Evolutionary conservation across 164 flowering plant species (phyloP).

Genomic region (Dillenia turbinata): DNA sequence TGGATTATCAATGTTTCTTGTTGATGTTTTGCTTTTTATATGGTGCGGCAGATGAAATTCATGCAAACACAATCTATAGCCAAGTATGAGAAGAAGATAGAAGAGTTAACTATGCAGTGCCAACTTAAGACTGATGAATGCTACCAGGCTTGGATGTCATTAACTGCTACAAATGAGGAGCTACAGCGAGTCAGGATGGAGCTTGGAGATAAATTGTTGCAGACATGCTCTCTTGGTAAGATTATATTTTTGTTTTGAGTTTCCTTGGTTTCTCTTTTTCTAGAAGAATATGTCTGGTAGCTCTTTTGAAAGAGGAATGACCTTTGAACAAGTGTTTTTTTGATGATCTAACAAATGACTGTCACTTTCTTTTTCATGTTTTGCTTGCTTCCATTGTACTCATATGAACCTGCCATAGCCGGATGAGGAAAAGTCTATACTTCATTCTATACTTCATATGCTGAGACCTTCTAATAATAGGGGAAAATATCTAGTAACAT

Average conservation of each 20-base stretch:
- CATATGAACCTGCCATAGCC: too few species aligned
- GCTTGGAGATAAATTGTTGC: constrained; percentile 52
- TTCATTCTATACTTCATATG: too few species aligned
- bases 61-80: constrained; percentile 35
- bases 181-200: constrained; percentile 67
- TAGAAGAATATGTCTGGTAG: neutral
- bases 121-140: constrained; percentile 69
- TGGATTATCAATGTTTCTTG: neutral
- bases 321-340: neutral
- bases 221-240: constrained; percentile 56
- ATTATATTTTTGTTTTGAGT: neutral
- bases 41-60: constrained; percentile 42
- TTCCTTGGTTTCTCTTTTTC: neutral
- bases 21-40: neutral
- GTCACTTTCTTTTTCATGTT: too few species aligned
- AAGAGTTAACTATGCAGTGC: constrained; percentile 49
- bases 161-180: constrained; percentile 58
- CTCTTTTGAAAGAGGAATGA: neutral
- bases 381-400: too few species aligned
- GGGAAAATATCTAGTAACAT: too few species aligned
- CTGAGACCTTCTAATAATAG: too few species aligned
- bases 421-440: too few species aligned
- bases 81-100: constrained; percentile 71
- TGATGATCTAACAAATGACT: neutral
- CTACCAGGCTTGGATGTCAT: constrained; percentile 87